phyloP scores from a whole-genome alignment of 352 stramenopile genomes.

The Phytopythium aichiense region DNA sequence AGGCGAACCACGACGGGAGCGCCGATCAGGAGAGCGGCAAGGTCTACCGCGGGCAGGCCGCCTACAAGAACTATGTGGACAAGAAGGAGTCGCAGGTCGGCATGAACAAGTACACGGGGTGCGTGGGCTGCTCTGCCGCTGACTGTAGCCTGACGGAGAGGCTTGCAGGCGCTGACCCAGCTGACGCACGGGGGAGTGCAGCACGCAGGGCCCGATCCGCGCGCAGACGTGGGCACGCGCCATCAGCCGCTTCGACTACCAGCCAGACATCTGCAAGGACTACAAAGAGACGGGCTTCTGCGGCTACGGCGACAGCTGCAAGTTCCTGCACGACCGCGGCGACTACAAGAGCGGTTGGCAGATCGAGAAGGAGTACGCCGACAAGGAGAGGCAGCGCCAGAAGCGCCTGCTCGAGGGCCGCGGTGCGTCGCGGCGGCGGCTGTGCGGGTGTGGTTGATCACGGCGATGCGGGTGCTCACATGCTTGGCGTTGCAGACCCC shows the following conservation, averaged over 20 bases:
- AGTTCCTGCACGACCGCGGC: conserved; percentile 98
- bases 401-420: conserved; percentile 54
- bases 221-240: conserved; percentile 92
- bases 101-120: conserved; percentile 90
- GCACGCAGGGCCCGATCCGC: conserved; percentile 93
- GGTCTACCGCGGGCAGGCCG: conserved; percentile 77
- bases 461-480: background rate
- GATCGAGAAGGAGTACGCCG: conserved; percentile 94
- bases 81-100: conserved; percentile 87
- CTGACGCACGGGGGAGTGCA: conserved; percentile 13
- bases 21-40: conserved; percentile 66
- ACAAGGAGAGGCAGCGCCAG: conserved; percentile 89
- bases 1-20: conserved; percentile 65
- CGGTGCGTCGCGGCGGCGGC: conserved; percentile 17
- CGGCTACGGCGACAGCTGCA: conserved; percentile 95
- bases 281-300: conserved; percentile 99
- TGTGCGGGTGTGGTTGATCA: background rate
- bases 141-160: too few species aligned
- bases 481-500: conserved; percentile 12
- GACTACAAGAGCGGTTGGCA: conserved; percentile 98
- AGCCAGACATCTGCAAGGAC: conserved; percentile 98
- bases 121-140: conserved; percentile 3
- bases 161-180: too few species aligned
- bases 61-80: conserved; percentile 85
- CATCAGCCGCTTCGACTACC: conserved; percentile 97